Evolutionary conservation across 495 filamentous ascomycete species (phyloP), one percentile per base, ranked within the genome.

Genomic region (Clohesyomyces aquaticus): DNA sequence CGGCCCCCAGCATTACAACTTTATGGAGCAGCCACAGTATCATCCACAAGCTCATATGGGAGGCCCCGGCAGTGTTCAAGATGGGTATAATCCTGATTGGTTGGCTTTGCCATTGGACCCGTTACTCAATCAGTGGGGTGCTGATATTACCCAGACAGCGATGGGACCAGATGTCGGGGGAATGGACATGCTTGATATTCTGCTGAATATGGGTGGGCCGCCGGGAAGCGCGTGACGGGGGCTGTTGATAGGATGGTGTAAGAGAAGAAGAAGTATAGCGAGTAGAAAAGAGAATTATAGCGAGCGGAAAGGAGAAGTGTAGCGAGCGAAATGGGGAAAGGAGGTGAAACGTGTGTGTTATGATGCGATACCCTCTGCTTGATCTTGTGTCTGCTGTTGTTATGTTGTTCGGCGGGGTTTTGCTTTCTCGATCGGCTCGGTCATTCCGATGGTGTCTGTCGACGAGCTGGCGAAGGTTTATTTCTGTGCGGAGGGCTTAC

Each of bases 71-170:
- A 38, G 29, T 42, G 14, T 64, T 55, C 22, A 16, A 29, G 55
- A 22, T 19, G 60, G 48, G 12, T 65, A 61, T 27, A 25, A 59
- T 16, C 67, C 72, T 43, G 79, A 82, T 62, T 82, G 80, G 80
- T 65, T 82, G 18, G 74, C 79, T 4, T 69, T 82, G 18, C 74
- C 79, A 1, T 74, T 82, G 23, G 74, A 82, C 52, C 75, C 75
- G 9, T 68, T 81, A 35, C 67, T 79, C 1, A 71, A 74, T 53
- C 66, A 62, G 29, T 58, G 53, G 42, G 71, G 71, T 10, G 74
- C 70, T 4, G 75, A 76, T 46, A 72, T 78, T 22, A 75, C 53
- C 3, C 69, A 73, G 62, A 77, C 73, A 23, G 73, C 73, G 28
- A 76, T 72, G 63, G 76, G 76, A 2, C 76, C 76, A 19, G 69